Base-by-base conservation (phyloP, 1,284 basidiomycete species). In the Pseudozyma flocculosa region DNA sequence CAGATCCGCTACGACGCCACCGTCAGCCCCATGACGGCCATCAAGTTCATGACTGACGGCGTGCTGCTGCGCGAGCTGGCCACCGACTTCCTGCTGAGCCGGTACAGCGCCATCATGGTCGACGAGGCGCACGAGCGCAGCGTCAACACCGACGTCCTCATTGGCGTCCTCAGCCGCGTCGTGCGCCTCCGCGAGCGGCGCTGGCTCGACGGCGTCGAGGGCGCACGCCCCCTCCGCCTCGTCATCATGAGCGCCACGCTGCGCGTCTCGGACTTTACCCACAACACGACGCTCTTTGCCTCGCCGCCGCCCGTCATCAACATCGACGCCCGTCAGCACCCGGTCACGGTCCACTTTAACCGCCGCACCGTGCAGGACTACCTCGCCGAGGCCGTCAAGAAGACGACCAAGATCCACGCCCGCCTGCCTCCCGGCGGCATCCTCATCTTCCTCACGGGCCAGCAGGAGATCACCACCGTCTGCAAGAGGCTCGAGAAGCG, bases 1-100 rank as follows among this genome's bases (percentile, higher is more conserved):
- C 93, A 97, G 79, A 95, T 99, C 61, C 88, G 95, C 53, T 98
- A 98, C 78, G 94, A 96, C 61, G 89, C 90, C 0, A 96, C 91
- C 0, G 88, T 92, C 0, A 90, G 90, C 2, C 83, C 90, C 0
- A 83, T 86, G 22, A 99, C 95, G 0, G 86, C 86, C 8, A 92
- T 98, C 82, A 97, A 98, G 79, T 99, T 98, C 82, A 98, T 98
- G 94, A 99, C 95, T 2, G 95, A 99, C 73, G 95, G 95, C 82
- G 92, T 98, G 15, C 81, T 99, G 22, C 82, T 98, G 13, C 87
- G 95, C 52, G 95, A 99, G 79, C 83, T 98, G 21, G 88, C 91
- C 0, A 85, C 85, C 15, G 94, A 99, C 76, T 94, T 98, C 75
- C 79, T 96, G 29, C 82, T 98, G 17, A 85, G 82, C 47, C 90